phyloP scores from a whole-genome alignment of 495 filamentous ascomycete genomes.

The Rhizodiscina lignyota region DNA sequence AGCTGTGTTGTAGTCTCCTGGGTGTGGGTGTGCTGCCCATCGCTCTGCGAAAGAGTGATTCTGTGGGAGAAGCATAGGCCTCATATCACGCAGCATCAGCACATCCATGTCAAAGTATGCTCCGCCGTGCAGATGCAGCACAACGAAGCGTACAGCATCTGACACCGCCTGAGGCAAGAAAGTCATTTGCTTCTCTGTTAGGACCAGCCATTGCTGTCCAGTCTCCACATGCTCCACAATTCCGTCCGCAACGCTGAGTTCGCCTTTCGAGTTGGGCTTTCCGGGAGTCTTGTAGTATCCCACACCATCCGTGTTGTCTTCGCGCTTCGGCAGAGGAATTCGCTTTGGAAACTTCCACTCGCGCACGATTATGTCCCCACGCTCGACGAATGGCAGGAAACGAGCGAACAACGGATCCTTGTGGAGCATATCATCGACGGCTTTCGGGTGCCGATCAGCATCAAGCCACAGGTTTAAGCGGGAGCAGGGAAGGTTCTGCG shows the following conservation, averaged over 20 bases:
- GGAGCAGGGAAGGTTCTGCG: slow-evolving; percentile 37
- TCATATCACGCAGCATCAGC: slow-evolving; percentile 37
- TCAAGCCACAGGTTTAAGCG: slow-evolving; percentile 38
- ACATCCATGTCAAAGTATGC: slow-evolving; percentile 43
- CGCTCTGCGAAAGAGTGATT: slow-evolving; percentile 37
- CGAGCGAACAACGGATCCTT: slow-evolving; percentile 31
- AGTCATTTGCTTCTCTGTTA: slow-evolving; percentile 37
- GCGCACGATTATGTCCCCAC: slow-evolving; percentile 34
- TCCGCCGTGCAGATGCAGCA: slow-evolving; percentile 37
- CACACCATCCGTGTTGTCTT: slow-evolving; percentile 22
- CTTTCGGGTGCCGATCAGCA: slow-evolving; percentile 28
- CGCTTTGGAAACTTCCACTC: slow-evolving; percentile 35
- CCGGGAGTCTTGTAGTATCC: slow-evolving; percentile 26
- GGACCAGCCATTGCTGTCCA: slow-evolving; percentile 32
- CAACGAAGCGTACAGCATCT: slow-evolving; percentile 33
- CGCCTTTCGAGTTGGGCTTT: slow-evolving; percentile 22
- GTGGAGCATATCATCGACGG: slow-evolving; percentile 30
- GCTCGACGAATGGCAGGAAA: slow-evolving; percentile 35
- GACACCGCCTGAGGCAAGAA: slow-evolving; percentile 20
- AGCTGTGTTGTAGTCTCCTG: slow-evolving; percentile 42
- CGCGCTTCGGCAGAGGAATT: slow-evolving; percentile 30
- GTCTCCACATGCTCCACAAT: slow-evolving; percentile 27
- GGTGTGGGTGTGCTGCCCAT: slow-evolving; percentile 35
- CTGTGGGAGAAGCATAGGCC: slow-evolving; percentile 31
- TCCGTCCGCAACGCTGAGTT: slow-evolving; percentile 29